phyloP scores from a whole-genome alignment of 371 early-diverging fungal genomes.

The Circinella umbellata region DNA sequence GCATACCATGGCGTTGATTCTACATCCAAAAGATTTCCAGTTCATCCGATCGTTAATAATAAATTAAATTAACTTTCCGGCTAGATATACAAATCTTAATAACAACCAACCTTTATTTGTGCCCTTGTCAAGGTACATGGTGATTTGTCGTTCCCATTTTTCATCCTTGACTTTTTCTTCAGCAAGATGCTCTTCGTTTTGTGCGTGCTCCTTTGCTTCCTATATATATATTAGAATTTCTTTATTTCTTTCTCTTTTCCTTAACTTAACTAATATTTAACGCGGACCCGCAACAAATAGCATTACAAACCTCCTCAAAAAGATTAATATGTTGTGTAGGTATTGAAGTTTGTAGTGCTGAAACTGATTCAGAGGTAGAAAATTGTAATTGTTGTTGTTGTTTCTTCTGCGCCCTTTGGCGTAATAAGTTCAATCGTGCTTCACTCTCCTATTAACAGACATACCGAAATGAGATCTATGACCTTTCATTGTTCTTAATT shows the following conservation, averaged over 20 bases:
- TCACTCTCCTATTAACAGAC: constrained; percentile 59
- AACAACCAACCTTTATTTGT: constrained; percentile 35
- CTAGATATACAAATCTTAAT: no score
- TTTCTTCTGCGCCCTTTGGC: constrained; percentile 51
- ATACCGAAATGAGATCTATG: no score
- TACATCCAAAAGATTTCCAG: not conserved
- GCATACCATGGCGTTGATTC: constrained; percentile 45
- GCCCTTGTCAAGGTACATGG: constrained; percentile 69
- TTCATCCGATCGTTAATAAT: no score
- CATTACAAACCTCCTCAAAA: constrained; percentile 54
- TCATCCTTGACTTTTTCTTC: constrained; percentile 62
- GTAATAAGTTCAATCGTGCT: constrained; percentile 50
- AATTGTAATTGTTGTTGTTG: constrained; percentile 2
- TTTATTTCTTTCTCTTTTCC: no score
- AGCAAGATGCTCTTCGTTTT: constrained; percentile 62
- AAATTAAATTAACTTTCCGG: no score
- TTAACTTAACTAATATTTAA: no score
- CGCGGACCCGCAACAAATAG: not conserved
- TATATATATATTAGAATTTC: not conserved
- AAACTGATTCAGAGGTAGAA: not conserved
- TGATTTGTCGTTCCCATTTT: constrained; percentile 60
- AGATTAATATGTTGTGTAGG: constrained; percentile 58
- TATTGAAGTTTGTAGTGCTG: constrained; percentile 1
- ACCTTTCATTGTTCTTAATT: no score
- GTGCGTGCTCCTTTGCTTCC: constrained; percentile 19